Evolutionary conservation across 2,329 filamentous ascomycete species (phyloP).

Genomic region (Fusarium sp.): DNA sequence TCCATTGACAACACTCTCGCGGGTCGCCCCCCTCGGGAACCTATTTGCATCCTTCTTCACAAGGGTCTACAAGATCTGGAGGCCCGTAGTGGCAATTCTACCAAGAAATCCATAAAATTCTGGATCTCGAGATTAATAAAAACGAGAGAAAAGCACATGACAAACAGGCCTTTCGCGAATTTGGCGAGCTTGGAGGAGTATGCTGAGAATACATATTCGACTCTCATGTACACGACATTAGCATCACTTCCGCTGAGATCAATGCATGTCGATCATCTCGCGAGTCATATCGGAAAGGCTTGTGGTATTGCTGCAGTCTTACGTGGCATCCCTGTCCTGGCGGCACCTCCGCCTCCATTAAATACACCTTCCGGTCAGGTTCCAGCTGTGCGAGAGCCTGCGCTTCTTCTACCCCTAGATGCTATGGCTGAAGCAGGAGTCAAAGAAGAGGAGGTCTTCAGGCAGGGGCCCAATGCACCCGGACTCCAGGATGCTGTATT

Average conservation of each 20-base stretch:
- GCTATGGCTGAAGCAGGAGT: constrained; percentile 85
- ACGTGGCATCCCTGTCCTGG: constrained; percentile 88
- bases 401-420: constrained; percentile 84
- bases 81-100: constrained; percentile 52
- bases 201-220: constrained; percentile 94
- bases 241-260: constrained; percentile 82
- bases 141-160: constrained; percentile 83
- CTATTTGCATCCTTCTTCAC: constrained; percentile 85
- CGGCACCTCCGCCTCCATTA: constrained; percentile 69
- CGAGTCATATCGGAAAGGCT: constrained; percentile 94
- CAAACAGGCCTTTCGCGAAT: constrained; percentile 81
- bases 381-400: constrained; percentile 55
- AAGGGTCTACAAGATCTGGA: constrained; percentile 73
- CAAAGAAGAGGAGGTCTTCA: constrained; percentile 88
- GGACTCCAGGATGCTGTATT: constrained; percentile 92
- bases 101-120: constrained; percentile 67
- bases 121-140: constrained; percentile 82
- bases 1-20: constrained; percentile 80
- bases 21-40: constrained; percentile 85
- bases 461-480: constrained; percentile 78
- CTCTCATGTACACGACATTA: constrained; percentile 86
- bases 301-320: constrained; percentile 87
- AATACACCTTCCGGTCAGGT: constrained; percentile 53
- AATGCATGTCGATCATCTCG: constrained; percentile 88
- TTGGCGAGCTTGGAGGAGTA: constrained; percentile 83